phyloP scores from a whole-genome alignment of 306 rosid species.

The Canavalia gladiata region DNA sequence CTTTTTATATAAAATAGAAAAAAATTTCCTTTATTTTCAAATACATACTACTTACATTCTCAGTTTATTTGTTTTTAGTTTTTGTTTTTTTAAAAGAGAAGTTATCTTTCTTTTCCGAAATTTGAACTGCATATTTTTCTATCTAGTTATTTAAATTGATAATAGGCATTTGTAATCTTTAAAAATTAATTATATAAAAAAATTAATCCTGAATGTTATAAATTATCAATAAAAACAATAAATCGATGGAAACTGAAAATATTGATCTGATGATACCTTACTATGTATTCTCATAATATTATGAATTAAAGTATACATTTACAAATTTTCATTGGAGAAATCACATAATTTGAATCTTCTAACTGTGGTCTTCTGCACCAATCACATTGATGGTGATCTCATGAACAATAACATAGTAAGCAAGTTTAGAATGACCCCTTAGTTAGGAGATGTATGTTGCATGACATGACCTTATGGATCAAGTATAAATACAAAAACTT shows the following conservation, averaged over 20 bases:
- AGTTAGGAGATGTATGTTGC: slow-evolving; percentile 58
- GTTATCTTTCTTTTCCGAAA: too few species aligned
- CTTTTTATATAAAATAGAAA: too few species aligned
- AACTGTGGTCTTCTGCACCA: slow-evolving; percentile 55
- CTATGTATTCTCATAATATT: not conserved
- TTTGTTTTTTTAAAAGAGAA: too few species aligned
- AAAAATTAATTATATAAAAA: too few species aligned
- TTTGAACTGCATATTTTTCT: too few species aligned
- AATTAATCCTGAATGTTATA: too few species aligned
- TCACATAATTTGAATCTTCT: slow-evolving; percentile 56
- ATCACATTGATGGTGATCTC: slow-evolving; percentile 30
- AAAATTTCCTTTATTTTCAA: too few species aligned
- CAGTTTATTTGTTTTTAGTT: too few species aligned
- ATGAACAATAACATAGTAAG: slow-evolving; percentile 30
- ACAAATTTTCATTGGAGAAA: slow-evolving; percentile 18
- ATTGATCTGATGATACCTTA: not conserved
- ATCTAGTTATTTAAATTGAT: too few species aligned
- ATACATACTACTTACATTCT: too few species aligned
- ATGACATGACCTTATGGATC: slow-evolving; percentile 39
- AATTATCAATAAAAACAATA: too few species aligned
- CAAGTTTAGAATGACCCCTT: slow-evolving; percentile 54
- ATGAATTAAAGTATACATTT: not conserved
- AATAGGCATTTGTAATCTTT: too few species aligned
- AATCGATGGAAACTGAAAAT: not conserved
- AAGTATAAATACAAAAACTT: slow-evolving; percentile 52